Percentiles rank a stretch among this genome's conserved stretches.
Evolutionary conservation across 495 filamentous ascomycete genomes (phyloP).

Genomic region (Penicillium pancosmium): DNA sequence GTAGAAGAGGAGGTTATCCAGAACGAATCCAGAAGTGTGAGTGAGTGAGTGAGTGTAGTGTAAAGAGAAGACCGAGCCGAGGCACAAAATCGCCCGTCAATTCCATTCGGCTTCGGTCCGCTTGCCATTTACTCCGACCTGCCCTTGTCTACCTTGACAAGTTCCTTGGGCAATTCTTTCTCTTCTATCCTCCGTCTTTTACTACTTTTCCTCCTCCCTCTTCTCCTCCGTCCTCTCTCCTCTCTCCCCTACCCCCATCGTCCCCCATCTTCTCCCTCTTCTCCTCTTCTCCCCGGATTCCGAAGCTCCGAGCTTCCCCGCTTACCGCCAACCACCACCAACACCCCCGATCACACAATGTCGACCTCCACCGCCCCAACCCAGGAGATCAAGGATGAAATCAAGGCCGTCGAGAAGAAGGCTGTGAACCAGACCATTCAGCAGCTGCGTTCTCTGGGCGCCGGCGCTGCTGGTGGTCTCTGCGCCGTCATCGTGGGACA

Average conservation of each 20-base stretch:
- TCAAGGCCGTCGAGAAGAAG: slow-evolving; percentile 38
- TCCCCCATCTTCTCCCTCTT: slow-evolving; percentile 9
- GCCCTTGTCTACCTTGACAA: too few species aligned
- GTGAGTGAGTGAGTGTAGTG: not conserved
- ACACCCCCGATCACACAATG: slow-evolving; percentile 22
- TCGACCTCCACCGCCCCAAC: slow-evolving; percentile 36
- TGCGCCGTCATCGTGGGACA: slow-evolving; percentile 94
- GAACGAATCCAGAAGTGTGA: too few species aligned
- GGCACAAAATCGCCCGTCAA: slow-evolving; percentile 16
- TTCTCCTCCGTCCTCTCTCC: slow-evolving; percentile 4
- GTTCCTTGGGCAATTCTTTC: not conserved
- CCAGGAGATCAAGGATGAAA: slow-evolving; percentile 37
- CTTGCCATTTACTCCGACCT: not conserved
- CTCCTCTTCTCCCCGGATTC: not conserved
- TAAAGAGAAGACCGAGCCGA: slow-evolving; percentile 30
- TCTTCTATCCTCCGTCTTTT: slow-evolving; percentile 8
- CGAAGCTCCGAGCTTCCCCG: slow-evolving; percentile 11
- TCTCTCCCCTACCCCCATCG: slow-evolving; percentile 10
- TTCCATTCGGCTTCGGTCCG: slow-evolving; percentile 24
- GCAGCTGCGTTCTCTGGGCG: slow-evolving; percentile 75
- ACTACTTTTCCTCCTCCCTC: not conserved
- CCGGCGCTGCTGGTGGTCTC: slow-evolving; percentile 90
- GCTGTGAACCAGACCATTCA: slow-evolving; percentile 47
- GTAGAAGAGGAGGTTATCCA: too few species aligned
- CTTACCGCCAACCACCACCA: slow-evolving; percentile 4